Percentiles rank a stretch among this genome's conserved stretches.
Evolutionary conservation across 2,329 filamentous ascomycete species (phyloP).

Genomic region (Stemphylium vesicarium): DNA sequence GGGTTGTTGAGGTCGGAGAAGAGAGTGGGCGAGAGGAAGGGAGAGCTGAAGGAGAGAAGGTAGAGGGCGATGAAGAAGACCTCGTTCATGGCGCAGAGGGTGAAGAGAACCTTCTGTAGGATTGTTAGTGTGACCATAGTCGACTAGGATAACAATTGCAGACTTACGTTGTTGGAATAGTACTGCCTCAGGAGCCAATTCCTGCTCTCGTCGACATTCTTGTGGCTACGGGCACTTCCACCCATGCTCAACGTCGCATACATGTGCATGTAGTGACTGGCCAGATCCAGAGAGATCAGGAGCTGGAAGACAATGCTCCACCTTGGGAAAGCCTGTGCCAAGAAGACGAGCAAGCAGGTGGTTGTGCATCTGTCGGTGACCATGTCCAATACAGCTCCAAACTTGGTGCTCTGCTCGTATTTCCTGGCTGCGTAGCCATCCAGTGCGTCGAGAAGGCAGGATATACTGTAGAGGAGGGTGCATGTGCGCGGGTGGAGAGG

Average conservation of each 20-base stretch:
- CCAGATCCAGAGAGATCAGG: conserved; percentile 88
- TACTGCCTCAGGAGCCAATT: conserved; percentile 93
- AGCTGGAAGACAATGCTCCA: conserved; percentile 95
- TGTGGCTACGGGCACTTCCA: conserved; percentile 80
- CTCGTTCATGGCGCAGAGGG: conserved; percentile 90
- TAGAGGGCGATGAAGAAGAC: conserved; percentile 98
- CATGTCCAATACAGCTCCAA: conserved; percentile 98
- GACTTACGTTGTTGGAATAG: conserved; percentile 90
- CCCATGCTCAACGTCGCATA: conserved; percentile 92
- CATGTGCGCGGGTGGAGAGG: conserved; percentile 96
- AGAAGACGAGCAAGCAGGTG: conserved; percentile 89
- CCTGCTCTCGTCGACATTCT: conserved; percentile 86
- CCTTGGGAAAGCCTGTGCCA: conserved; percentile 91
- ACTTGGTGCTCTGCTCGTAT: conserved; percentile 90
- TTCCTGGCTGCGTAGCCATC: conserved; percentile 90
- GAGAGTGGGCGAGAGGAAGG: conserved; percentile 84
- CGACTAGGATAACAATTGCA: background rate
- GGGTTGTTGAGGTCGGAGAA: conserved; percentile 66
- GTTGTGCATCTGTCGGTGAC: conserved; percentile 98
- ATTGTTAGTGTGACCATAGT: conserved; percentile 17
- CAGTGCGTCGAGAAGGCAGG: conserved; percentile 91
- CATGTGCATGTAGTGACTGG: conserved; percentile 99
- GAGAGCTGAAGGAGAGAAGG: conserved; percentile 94
- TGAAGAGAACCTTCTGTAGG: conserved; percentile 81
- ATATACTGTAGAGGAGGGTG: conserved; percentile 88